These are phyloP conservation scores for Colletotrichum trifolii DNA, from an alignment of 2,329 filamentous ascomycete species.

Conservation along the genomic window DNA sequence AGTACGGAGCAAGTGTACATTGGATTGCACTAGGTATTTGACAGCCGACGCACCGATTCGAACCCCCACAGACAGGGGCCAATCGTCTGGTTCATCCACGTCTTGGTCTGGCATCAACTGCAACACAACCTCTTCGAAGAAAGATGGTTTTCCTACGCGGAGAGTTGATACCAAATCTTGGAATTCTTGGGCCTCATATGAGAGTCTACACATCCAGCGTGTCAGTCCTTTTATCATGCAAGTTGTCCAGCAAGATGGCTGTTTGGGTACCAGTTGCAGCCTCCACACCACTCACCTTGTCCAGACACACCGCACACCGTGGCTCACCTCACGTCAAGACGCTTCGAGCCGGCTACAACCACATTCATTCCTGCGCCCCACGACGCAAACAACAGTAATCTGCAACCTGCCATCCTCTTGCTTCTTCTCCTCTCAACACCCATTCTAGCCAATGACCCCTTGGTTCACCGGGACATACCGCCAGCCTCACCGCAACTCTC, in stretches of 20 bases:
- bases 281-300: background rate
- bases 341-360: constrained; percentile 20
- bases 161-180: no score
- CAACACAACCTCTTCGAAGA: no score
- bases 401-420: constrained; percentile 11
- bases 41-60: background rate
- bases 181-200: no score
- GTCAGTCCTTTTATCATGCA: no score
- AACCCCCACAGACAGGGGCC: constrained; percentile 9
- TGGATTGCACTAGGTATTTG: no score
- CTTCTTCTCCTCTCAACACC: background rate
- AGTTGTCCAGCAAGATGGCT: no score
- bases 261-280: background rate
- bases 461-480: constrained; percentile 32
- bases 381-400: constrained; percentile 16
- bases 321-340: no score
- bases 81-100: constrained; percentile 24
- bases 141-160: no score
- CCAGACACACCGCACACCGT: no score
- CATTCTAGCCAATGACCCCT: constrained; percentile 19
- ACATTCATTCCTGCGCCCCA: constrained; percentile 18
- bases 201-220: no score
- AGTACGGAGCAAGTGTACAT: no score
- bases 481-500: constrained; percentile 40
- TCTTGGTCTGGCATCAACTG: constrained; percentile 30